Evolutionary conservation across 352 stramenopile species (phyloP).

Genomic region (Pythium grandisporangium): DNA sequence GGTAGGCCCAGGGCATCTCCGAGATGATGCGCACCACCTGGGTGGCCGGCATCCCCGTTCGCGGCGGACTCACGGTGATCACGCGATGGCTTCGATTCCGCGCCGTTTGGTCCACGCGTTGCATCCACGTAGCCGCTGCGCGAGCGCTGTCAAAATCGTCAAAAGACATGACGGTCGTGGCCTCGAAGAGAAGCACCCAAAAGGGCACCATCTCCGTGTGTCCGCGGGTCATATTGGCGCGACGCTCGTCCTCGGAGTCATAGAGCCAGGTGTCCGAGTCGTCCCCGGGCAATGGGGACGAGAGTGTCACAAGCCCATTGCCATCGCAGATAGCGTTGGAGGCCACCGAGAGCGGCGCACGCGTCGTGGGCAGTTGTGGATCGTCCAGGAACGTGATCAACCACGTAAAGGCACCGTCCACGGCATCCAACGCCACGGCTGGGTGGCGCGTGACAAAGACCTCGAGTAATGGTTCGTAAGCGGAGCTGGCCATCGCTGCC

Average conservation of each 20-base stretch:
- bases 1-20: constrained; percentile 19
- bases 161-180: constrained; percentile 34
- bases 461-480: background rate
- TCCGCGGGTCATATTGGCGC: constrained; percentile 7
- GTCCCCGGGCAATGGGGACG: constrained; percentile 23
- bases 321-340: constrained; percentile 30
- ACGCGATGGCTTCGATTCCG: constrained; percentile 19
- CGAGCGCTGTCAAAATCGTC: constrained; percentile 49
- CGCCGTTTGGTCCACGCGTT: constrained; percentile 18
- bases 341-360: constrained; percentile 16
- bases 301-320: constrained; percentile 20
- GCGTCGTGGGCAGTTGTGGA: constrained; percentile 6
- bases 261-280: constrained; percentile 31
- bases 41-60: constrained; percentile 18
- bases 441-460: constrained; percentile 45
- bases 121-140: constrained; percentile 31
- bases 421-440: constrained; percentile 12
- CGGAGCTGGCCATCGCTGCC: constrained; percentile 1
- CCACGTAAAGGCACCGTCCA: constrained; percentile 50
- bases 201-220: constrained; percentile 61
- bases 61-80: constrained; percentile 37
- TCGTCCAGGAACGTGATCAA: constrained; percentile 56
- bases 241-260: constrained; percentile 10
- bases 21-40: constrained; percentile 60
- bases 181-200: constrained; percentile 74